Base-by-base conservation (phyloP, 169 alveolate genomes). In the Eimeria maxima region DNA sequence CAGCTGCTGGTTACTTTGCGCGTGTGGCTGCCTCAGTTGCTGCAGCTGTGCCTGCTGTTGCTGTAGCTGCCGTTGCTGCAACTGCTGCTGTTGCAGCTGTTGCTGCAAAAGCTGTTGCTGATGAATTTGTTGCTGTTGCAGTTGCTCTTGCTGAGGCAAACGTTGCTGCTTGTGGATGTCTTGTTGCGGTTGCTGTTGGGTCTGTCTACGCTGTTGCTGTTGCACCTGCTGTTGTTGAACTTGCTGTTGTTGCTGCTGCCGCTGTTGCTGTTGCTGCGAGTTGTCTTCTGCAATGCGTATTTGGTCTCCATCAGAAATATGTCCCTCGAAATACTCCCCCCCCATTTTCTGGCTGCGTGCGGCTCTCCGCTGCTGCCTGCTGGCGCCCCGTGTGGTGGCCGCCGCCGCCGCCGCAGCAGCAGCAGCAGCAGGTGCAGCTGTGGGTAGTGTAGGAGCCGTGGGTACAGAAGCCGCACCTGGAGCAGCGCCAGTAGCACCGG, bases 301-400 rank as follows among this genome's bases (percentile, higher is more conserved):
- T 67, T 90, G 78, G 10, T 42, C 95, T 24, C 83, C 83, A 33
- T 57, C 94, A 27, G 94, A 57, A 38, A 65, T 65, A 29, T 65
- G 83, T 73, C 83, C 83, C 45, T 57, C 94, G 27, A 63, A 57
- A n/a, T 57, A 57, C 60, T 71, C 95, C 16, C 90, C 95, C 16
- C 83, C 86, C 69, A 47, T 67, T 47, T 63, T 53, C 16, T 76
- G 78, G 63, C 84, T 90, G 80, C 65, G 76, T 29, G 78, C 95
- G 14, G 90, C 95, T 47, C 89, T 76, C 20, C 90, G 74, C 42
- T 57, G 78, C 60, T 53, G 76, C 42, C 81, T 27, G 63, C 90
- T 73, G 47, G 29, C 67, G 24, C 76, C 90, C 42, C 90, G n/a
- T n/a, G 80, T 69, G 14, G 65, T 47, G 7, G 73, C 90, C 55